Base-by-base conservation (phyloP, 129 eudicot genomes). In the Oenanthe sinensis region DNA sequence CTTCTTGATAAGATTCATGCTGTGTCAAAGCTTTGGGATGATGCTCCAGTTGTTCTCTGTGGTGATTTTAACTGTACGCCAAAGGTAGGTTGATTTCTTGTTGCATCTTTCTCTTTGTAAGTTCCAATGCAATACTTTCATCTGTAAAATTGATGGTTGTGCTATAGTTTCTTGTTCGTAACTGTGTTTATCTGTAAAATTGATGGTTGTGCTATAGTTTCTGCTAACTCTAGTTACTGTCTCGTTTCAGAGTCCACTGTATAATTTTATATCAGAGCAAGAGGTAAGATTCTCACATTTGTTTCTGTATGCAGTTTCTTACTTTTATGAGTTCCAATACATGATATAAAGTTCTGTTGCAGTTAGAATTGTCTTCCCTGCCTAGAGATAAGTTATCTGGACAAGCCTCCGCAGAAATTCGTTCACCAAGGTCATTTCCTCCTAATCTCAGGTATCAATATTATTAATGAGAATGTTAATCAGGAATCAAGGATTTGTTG, bases 31-130 rank as follows among this genome's bases (percentile, higher is more conserved):
- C 91, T 85, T 79, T 96, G 99, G 99, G 91, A 90, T 87, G 89
- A 90, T 84, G 95, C 99, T 83, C 97, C 99, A 79, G 85, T 96
- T 79, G 90, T 96, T 77, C 81, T 96, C 67, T 96, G 99, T 87
- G 99, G 99, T 75, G 99, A 96, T 89, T 92, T 86, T 81, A 96
- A 96, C 89, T 87, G 94, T 81, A 90, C 97, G 20, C 99, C 99
- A 22, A 87, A 92, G 99, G 99, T 90, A 73, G 78, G 33, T n/a
- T 60, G 5, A 9, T 63, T 75, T 7, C 22, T 12, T 73, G 9
- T 69, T 17, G 1, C 22, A n/a, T 71, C 24, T 63, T 17, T 52
- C 60, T 26, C 20, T 84, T 22, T 49, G 24, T 11, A 22, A 40
- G 9, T 24, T 80, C 71, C 58, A 9, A n/a, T 26, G 11, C 52